A percentile compares a stretch with the other conserved stretches of the same genome.
phyloP scores from a whole-genome alignment of 1,139 yeast genomes.

The Debaryomycetaceae sp. region DNA sequence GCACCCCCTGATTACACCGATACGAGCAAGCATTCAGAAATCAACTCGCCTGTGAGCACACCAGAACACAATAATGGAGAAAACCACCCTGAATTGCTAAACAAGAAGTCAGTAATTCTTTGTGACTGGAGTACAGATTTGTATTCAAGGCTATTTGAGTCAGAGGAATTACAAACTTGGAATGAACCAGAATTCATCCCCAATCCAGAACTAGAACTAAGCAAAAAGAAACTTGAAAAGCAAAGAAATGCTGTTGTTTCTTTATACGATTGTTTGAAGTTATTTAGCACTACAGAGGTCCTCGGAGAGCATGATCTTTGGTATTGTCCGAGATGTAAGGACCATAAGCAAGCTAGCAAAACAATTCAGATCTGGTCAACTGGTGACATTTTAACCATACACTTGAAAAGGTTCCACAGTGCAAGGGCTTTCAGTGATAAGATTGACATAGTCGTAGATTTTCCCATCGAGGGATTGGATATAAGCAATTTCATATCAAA shows the following conservation, averaged over 20 bases:
- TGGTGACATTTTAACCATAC: conserved; percentile 87
- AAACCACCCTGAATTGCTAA: conserved; percentile 23
- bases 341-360: conserved; percentile 87
- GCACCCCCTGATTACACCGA: conserved; percentile 19
- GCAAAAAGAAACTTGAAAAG: conserved; percentile 35
- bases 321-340: conserved; percentile 90
- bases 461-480: conserved; percentile 83
- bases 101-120: conserved; percentile 50
- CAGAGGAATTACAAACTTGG: conserved; percentile 52
- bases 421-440: conserved; percentile 86
- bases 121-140: conserved; percentile 66
- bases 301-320: conserved; percentile 88
- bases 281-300: conserved; percentile 80
- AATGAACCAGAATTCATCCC: conserved; percentile 45
- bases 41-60: conserved; percentile 20
- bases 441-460: conserved; percentile 78
- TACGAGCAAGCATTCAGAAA: conserved; percentile 18
- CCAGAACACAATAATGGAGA: conserved; percentile 6
- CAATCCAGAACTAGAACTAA: conserved; percentile 52
- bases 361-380: conserved; percentile 88
- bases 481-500: conserved; percentile 54
- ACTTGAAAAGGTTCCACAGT: conserved; percentile 85
- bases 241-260: conserved; percentile 52
- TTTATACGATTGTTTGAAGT: conserved; percentile 68
- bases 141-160: conserved; percentile 50